Conservation (phyloP, 2,329 filamentous ascomycete species). For the Thyridium curvatum region DNA sequence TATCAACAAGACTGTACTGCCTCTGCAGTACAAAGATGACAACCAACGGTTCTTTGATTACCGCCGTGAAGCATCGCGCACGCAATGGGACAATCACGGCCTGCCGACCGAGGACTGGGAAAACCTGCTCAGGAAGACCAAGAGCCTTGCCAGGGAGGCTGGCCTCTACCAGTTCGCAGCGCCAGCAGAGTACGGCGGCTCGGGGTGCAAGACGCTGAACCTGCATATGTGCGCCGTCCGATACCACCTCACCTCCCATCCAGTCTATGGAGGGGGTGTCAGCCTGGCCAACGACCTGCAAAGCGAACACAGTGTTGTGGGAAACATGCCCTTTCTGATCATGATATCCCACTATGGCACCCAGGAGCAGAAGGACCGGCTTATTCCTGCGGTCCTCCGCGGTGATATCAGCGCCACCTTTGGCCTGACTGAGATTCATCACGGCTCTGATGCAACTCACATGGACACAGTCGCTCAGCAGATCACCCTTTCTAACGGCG, state of each 20-base stretch:
- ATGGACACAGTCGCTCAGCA: slow-evolving; percentile 48
- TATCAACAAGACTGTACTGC: slow-evolving; percentile 45
- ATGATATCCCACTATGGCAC: slow-evolving; percentile 58
- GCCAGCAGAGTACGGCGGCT: slow-evolving; percentile 32
- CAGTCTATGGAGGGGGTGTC: slow-evolving; percentile 38
- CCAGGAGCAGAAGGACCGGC: slow-evolving; percentile 43
- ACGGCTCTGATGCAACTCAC: slow-evolving; percentile 57
- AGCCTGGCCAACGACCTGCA: slow-evolving; percentile 59
- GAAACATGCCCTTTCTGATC: slow-evolving; percentile 55
- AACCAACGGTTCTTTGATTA: slow-evolving; percentile 62
- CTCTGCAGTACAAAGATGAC: slow-evolving; percentile 47
- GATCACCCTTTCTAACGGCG: slow-evolving; percentile 31
- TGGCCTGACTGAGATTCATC: slow-evolving; percentile 54
- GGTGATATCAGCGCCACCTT: slow-evolving; percentile 53
- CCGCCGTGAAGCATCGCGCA: slow-evolving; percentile 54
- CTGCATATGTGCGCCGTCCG: slow-evolving; percentile 59
- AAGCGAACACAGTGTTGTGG: slow-evolving; percentile 56
- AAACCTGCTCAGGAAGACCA: slow-evolving; percentile 49
- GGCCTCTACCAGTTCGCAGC: slow-evolving; percentile 56
- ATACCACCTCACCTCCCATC: slow-evolving; percentile 51
- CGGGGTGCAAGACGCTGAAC: slow-evolving; percentile 40
- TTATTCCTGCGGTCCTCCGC: slow-evolving; percentile 44
- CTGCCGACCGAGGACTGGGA: slow-evolving; percentile 55
- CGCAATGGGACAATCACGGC: slow-evolving; percentile 52
- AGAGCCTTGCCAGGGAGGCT: no score